Percentiles rank a stretch among this genome's conserved stretches.
Evolutionary conservation across 169 alveolate species (phyloP).

Genomic region (Babesia divergens): DNA sequence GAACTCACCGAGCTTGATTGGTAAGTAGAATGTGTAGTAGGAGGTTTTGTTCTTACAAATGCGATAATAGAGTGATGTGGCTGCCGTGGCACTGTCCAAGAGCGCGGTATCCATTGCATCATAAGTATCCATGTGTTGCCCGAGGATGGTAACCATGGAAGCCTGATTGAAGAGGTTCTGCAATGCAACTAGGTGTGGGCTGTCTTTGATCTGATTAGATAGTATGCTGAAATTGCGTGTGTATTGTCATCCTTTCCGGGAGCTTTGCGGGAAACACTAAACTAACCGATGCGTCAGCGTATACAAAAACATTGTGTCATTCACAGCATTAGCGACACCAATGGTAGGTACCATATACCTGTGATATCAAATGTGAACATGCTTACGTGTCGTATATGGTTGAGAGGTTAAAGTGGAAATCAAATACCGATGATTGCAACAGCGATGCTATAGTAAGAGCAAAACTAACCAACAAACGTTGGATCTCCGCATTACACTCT

Average conservation of each 20-base stretch:
- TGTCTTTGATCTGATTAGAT: conserved; percentile 47
- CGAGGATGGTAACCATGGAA: conserved; percentile 72
- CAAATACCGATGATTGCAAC: conserved; percentile 16
- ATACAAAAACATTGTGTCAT: conserved; percentile 69
- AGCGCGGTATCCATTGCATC: conserved; percentile 36
- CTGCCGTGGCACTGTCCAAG: conserved; percentile 38
- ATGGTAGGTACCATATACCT: conserved; percentile 75
- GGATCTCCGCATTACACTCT: conserved; percentile 69
- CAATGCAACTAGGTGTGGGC: conserved; percentile 43
- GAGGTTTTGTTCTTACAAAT: conserved; percentile 72
- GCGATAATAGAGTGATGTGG: conserved; percentile 34
- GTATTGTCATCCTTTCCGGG: neutral
- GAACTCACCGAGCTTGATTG: conserved; percentile 70
- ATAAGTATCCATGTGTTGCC: conserved; percentile 75
- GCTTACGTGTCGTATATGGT: too few relatives aligned
- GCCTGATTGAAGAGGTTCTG: conserved; percentile 62
- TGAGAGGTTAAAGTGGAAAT: too few relatives aligned
- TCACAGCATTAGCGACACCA: conserved; percentile 73
- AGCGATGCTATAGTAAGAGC: neutral
- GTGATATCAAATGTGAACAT: too few relatives aligned
- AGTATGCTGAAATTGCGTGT: conserved; percentile 38
- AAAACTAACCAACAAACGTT: conserved; percentile 70
- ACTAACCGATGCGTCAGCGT: conserved; percentile 69
- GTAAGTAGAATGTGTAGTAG: conserved; percentile 72
- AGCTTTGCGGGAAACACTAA: neutral